A percentile compares a stretch with the other conserved stretches of the same genome.
These are phyloP conservation scores for Coniochaeta sp. DNA, from an alignment of 2,329 filamentous ascomycete species.

Conservation along the genomic window DNA sequence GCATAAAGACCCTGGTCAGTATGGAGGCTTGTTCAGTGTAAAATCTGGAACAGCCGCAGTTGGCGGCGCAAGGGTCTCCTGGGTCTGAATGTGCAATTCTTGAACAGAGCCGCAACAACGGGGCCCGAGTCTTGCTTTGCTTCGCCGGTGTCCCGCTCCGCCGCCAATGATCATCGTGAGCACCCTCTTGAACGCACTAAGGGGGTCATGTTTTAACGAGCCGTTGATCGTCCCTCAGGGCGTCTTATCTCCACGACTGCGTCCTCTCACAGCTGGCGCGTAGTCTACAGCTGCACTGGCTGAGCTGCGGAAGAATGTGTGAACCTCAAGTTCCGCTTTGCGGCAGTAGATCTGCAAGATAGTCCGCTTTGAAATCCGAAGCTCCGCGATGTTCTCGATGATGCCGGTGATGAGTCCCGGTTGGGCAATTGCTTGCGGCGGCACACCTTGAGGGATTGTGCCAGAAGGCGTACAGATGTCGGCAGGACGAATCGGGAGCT, in stretches of 20 bases:
- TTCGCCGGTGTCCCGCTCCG: no score
- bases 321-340: no score
- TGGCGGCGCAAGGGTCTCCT: conserved; percentile 1
- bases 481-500: not conserved
- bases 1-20: not conserved
- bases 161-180: not conserved
- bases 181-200: not conserved
- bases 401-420: no score
- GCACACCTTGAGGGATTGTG: no score
- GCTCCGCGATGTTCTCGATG: not conserved
- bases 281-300: no score
- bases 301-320: no score
- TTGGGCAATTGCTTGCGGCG: no score
- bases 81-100: not conserved
- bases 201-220: not conserved
- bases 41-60: conserved; percentile 3
- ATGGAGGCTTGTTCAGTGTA: no score
- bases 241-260: no score
- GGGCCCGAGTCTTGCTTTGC: not conserved
- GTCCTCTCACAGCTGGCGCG: no score
- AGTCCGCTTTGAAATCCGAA: not conserved
- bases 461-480: no score
- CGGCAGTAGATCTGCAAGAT: not conserved
- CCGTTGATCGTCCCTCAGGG: no score
- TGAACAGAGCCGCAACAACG: not conserved